Conservation (phyloP, 345 rosid genomes). For the Cardamine occulta region DNA sequence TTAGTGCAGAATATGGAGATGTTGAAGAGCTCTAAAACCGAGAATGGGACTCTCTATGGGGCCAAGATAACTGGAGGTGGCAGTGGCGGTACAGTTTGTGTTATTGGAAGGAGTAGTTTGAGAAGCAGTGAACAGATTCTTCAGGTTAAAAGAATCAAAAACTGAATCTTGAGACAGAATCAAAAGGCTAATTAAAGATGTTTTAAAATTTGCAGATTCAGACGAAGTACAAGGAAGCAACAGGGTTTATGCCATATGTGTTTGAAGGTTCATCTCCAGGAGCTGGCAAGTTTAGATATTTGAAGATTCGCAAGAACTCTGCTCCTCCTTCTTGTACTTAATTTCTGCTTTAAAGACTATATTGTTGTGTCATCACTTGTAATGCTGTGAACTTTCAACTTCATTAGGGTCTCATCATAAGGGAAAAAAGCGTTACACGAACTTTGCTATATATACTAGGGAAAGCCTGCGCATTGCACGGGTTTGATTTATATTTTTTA, state of each 20-base stretch:
- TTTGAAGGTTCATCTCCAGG: conserved; percentile 94
- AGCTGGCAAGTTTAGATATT: conserved; percentile 75
- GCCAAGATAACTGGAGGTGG: conserved; percentile 98
- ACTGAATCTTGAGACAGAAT: conserved; percentile 13
- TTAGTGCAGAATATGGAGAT: conserved; percentile 82
- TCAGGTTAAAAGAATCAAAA: conserved; percentile 55
- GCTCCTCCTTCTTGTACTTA: conserved; percentile 1
- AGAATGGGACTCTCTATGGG: conserved; percentile 75
- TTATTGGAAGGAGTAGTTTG: conserved; percentile 64
- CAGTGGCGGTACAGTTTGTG: conserved; percentile 91
- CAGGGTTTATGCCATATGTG: conserved; percentile 79
- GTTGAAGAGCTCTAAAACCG: conserved; percentile 44
- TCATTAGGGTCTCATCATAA: not conserved
- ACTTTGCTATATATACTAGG: not conserved
- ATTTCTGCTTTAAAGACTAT: not conserved
- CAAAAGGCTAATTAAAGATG: not conserved
- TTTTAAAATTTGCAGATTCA: conserved; percentile 56
- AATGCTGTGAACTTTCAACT: not conserved
- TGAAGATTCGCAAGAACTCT: conserved; percentile 64
- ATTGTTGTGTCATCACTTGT: not conserved
- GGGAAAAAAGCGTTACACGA: not conserved
- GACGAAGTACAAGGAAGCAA: conserved; percentile 76
- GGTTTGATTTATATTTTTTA: too few species aligned
- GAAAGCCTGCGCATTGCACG: too few species aligned
- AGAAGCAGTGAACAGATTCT: conserved; percentile 83